Evolutionary conservation across 192 early-diverging fungal genomes (phyloP).

Genomic region (Entrophospora sp.): DNA sequence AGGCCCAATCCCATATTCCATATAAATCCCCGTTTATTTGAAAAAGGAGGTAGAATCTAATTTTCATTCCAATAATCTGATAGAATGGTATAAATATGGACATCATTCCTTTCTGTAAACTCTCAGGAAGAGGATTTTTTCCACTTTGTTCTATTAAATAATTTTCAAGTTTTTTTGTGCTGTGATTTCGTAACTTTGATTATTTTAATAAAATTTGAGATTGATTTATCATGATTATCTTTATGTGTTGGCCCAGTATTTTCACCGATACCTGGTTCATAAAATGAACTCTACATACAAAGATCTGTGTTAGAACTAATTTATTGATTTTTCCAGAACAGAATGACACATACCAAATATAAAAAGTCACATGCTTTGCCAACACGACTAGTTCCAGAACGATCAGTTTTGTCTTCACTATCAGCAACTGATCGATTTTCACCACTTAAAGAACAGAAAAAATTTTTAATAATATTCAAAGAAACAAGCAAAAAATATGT

Average conservation of each 20-base stretch:
- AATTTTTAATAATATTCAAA: conserved; percentile 2
- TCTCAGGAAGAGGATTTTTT: neutral
- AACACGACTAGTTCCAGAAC: neutral
- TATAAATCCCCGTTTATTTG: conserved; percentile 17
- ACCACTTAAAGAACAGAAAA: conserved; percentile 6
- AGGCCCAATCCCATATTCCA: conserved; percentile 18
- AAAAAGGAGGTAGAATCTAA: conserved; percentile 17
- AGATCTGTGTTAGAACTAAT: neutral
- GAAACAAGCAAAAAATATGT: neutral
- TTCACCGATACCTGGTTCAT: conserved; percentile 18
- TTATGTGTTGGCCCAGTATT: conserved; percentile 15
- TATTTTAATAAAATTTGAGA: neutral
- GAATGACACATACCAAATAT: conserved; percentile 15
- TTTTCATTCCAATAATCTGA: conserved; percentile 12
- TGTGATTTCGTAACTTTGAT: neutral
- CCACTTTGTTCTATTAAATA: neutral
- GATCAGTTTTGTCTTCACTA: conserved; percentile 4
- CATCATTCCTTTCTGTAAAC: neutral
- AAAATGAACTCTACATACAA: conserved; percentile 1
- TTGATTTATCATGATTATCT: conserved; percentile 16
- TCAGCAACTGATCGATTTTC: conserved; percentile 20
- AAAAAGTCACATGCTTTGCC: conserved; percentile 16
- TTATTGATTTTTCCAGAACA: neutral
- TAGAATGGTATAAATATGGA: conserved; percentile 19
- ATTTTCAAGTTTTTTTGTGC: neutral